Evolutionary conservation across 2,329 filamentous ascomycete genomes (phyloP).

Genomic region (Diaporthe vaccinii): DNA sequence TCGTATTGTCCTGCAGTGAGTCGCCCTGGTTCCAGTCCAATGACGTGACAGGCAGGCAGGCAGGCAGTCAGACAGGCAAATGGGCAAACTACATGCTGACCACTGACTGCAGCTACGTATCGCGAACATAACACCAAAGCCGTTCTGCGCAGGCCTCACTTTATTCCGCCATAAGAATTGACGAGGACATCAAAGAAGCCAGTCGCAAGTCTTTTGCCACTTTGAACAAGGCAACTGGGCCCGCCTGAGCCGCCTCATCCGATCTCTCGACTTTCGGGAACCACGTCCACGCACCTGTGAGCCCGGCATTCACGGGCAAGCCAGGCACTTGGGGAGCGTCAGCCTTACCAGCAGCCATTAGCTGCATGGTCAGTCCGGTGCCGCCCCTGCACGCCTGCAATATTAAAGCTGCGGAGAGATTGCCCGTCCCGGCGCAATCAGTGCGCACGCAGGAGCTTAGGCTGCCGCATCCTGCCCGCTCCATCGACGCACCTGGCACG

Average conservation of each 20-base stretch:
- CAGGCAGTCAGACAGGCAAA: background rate
- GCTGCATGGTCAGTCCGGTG: constrained; percentile 8
- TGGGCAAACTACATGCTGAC: background rate
- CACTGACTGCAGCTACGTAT: background rate
- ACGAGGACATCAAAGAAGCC: background rate
- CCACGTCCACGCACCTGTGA: background rate
- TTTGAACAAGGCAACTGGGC: background rate
- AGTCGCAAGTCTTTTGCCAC: background rate
- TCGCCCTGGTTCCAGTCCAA: background rate
- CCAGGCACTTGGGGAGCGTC: constrained; percentile 21
- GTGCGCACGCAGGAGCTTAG: constrained; percentile 18
- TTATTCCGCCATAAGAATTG: constrained; percentile 3
- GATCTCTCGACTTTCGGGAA: constrained; percentile 26
- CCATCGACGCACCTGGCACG: background rate
- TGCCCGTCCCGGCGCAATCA: constrained; percentile 28
- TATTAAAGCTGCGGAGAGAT: constrained; percentile 19
- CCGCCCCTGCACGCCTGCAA: constrained; percentile 4
- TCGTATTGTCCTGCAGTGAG: constrained; percentile 22
- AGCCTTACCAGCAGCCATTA: constrained; percentile 23
- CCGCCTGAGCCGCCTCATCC: constrained; percentile 3
- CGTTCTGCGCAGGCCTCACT: background rate
- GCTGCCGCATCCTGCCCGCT: constrained; percentile 22
- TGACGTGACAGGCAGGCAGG: constrained; percentile 6
- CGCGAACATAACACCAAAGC: background rate
- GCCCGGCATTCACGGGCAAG: constrained; percentile 17